These are phyloP conservation scores for Herpetomonas muscarum DNA, from an alignment of 208 protist species.

Conservation along the genomic window DNA sequence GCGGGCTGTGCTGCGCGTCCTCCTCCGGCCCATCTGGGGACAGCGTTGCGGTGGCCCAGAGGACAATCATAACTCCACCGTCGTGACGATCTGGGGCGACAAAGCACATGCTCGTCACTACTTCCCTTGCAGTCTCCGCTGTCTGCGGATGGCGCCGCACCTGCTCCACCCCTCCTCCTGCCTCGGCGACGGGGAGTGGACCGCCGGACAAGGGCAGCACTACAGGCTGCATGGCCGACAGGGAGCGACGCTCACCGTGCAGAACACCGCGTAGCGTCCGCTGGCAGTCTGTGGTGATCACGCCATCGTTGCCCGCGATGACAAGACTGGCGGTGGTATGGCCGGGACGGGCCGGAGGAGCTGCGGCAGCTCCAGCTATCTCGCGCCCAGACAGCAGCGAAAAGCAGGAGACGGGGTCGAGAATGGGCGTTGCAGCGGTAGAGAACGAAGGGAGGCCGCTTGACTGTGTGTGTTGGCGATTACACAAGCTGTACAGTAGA, in stretches of 20 bases:
- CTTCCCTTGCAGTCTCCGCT: too few relatives aligned
- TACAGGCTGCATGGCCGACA: neutral
- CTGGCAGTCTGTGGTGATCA: neutral
- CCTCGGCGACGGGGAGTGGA: neutral
- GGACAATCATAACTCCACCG: neutral
- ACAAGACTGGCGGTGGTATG: neutral
- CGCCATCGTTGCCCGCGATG: neutral
- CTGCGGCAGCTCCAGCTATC: neutral
- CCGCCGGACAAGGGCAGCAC: neutral
- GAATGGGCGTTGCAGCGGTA: neutral
- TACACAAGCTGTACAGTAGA: conserved; percentile 13
- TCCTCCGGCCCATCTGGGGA: neutral
- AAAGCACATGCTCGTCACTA: neutral
- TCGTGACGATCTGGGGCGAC: neutral
- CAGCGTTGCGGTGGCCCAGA: neutral
- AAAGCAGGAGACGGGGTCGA: neutral
- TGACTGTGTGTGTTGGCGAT: neutral
- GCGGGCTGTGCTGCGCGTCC: neutral
- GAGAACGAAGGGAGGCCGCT: neutral
- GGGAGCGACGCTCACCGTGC: neutral
- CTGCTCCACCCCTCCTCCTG: neutral
- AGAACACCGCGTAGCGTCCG: neutral
- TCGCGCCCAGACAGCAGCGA: neutral
- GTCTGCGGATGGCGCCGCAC: neutral
- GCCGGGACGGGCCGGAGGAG: neutral